These are phyloP conservation scores for Mucor plumbeus DNA, from an alignment of 371 early-diverging fungal species.

Conservation along the genomic window DNA sequence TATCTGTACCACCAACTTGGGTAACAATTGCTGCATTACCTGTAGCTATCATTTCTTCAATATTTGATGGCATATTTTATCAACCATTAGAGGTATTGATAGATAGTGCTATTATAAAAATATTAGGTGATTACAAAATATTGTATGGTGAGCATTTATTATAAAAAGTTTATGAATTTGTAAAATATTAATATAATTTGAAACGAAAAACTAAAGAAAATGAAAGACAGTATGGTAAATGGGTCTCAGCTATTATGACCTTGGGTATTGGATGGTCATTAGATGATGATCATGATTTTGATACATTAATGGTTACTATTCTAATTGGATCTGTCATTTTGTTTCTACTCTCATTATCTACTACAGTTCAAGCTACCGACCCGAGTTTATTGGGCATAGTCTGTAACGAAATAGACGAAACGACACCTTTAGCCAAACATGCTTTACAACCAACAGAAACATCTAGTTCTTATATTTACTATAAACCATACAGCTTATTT, in stretches of 20 bases:
- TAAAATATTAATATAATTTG: neutral
- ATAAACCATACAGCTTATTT: conserved; percentile 51
- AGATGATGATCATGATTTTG: conserved; percentile 53
- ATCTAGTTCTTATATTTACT: conserved; percentile 22
- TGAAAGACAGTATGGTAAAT: conserved; percentile 42
- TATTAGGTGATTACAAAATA: conserved; percentile 41
- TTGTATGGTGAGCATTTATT: conserved; percentile 35
- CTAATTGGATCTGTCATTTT: conserved; percentile 41
- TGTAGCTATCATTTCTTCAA: conserved; percentile 34
- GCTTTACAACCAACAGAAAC: conserved; percentile 17
- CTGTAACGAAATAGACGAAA: conserved; percentile 18
- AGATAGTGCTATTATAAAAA: conserved; percentile 44
- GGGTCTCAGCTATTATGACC: conserved; percentile 34
- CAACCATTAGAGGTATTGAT: conserved; percentile 36
- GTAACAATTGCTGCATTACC: conserved; percentile 27
- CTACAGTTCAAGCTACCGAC: conserved; percentile 42
- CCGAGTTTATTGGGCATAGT: conserved; percentile 22
- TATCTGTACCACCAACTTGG: conserved; percentile 44
- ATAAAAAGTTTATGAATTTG: neutral
- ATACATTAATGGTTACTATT: conserved; percentile 44
- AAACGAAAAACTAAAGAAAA: conserved; percentile 3
- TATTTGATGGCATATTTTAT: conserved; percentile 41
- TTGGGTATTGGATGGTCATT: conserved; percentile 42
- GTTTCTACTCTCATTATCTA: conserved; percentile 45
- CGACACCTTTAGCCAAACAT: conserved; percentile 29